Base-by-base conservation (phyloP, 257 asterid genomes). In the Ligustrum vulgare region DNA sequence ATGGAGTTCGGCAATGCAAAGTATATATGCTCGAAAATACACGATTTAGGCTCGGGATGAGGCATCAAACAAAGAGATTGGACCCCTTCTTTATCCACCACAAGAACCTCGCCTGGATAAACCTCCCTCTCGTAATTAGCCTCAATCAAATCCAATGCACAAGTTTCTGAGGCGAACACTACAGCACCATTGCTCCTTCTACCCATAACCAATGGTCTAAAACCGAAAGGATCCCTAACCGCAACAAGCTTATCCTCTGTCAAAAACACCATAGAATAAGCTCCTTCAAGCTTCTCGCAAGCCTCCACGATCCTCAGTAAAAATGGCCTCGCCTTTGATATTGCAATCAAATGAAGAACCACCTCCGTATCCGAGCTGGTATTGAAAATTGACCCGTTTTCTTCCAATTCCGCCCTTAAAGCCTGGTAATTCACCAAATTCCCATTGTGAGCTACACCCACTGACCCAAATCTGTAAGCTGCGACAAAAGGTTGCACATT, bases 401-500 rank as follows among this genome's bases (percentile, higher is more conserved):
- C 98, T 45, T 94, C 98, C 2, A 94, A 91, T 81, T 85, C 89
- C 2, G 89, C 92, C 1, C 98, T 81, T 11, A 94, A 80, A 4
- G 86, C 47, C 62, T 88, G 93, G 79, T 94, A 92, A 83, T 94
- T 92, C 18, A 94, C 98, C 83, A 94, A 70, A 80, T 94, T 94
- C 1, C 98, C 98, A 11, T 94, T 94, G 84, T 92, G 98, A 20
- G 98, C 98, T 16, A 94, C 98, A 3, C 97, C 98, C 28, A 92
- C 88, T 0, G 98, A 92, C 23, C 98, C 98, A 76, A 81, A 92
- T 74, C 92, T 69, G 76, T 91, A 94, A 8, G 96, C 93, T 2
- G 97, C 98, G 1, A 94, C 97, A 63, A 94, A 94, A 13, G 98
- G 98, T 82, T 94, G 98, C 9, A 94, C 98, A 78, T 94, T 94